Evolutionary conservation across 805 yeast species (phyloP), one percentile per base, ranked within the genome.

Genomic region (Nakazawaea pomicola): DNA sequence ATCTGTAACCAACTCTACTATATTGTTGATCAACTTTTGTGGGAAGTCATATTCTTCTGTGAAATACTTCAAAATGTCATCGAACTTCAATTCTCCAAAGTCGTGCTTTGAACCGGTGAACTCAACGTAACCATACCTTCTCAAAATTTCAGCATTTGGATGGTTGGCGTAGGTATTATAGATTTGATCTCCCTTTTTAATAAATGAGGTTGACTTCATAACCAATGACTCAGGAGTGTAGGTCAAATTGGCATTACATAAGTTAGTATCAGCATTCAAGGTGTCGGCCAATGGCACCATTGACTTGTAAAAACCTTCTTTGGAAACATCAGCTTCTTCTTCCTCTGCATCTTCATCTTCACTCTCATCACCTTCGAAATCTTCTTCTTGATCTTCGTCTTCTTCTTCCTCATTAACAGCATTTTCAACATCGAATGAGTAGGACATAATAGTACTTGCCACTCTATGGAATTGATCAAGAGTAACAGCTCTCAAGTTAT

Each of bases 231-330:
- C 72, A 1, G 61, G 59, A 16, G 68, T 64, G 46, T 77, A 77
- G 31, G 70, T 70, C 46, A 89, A 62, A 43, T 79, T 73, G 6
- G 96, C 96, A 57, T 91, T 91, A 52, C 78, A 78, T 14, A 73
- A 64, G 7, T 70, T 70, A 1, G 95, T 83, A 54, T 90, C 93
- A 1, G 96, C 87, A 55, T 93, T 91, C 45, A 93, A 64, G 17
- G 87, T 80, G 56, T 91, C 99, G 0, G 98, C 98, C 34, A 89
- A 64, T 0, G 98, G 96, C 3, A 90, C 88, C 95, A 93, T 83
- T 0, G 95, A 82, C 56, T 90, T 90, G 48, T 72, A 64, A 45
- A 67, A 75, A 3, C 68, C 63, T 10, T 60, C 65, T 23, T 63
- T 68, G 28, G 56, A 67, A 17, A 56, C 68, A 1, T 54, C 62